phyloP scores from a whole-genome alignment of 2,329 filamentous ascomycete genomes.

The Chrysosphaeria jannelii region DNA sequence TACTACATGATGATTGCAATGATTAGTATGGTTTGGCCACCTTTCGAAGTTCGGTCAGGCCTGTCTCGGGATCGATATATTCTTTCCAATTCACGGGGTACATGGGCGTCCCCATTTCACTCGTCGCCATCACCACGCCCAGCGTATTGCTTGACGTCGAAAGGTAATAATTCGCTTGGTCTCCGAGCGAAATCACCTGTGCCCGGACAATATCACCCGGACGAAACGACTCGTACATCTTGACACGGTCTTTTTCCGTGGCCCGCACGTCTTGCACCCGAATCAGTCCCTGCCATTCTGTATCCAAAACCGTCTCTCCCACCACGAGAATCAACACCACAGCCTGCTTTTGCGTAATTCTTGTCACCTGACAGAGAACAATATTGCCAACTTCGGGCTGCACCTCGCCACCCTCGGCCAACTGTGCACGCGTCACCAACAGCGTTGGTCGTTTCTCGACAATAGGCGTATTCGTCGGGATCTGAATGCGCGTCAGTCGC shows the following conservation, averaged over 20 bases:
- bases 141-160: conserved; percentile 73
- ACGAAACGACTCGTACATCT: conserved; percentile 68
- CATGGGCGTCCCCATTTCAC: conserved; percentile 71
- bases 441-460: conserved; percentile 18
- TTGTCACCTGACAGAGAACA: conserved; percentile 61
- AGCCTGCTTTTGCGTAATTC: conserved; percentile 61
- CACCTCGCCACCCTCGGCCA: conserved; percentile 13
- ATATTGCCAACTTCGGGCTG: conserved; percentile 34
- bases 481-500: conserved; percentile 24
- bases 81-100: conserved; percentile 87
- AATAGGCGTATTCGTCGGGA: conserved; percentile 11
- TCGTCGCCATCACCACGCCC: conserved; percentile 78
- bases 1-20: no score
- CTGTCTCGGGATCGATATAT: conserved; percentile 59
- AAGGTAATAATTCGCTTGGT: conserved; percentile 89
- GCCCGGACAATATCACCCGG: conserved; percentile 80
- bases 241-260: conserved; percentile 86
- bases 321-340: conserved; percentile 67
- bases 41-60: conserved; percentile 51
- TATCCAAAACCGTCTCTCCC: conserved; percentile 36
- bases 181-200: conserved; percentile 66
- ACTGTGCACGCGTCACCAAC: conserved; percentile 19
- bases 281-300: conserved; percentile 64
- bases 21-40: conserved; percentile 82
- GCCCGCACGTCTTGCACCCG: conserved; percentile 74